Evolutionary conservation across 192 early-diverging fungal species (phyloP).

Genomic region (Irineochytrium annulatum): DNA sequence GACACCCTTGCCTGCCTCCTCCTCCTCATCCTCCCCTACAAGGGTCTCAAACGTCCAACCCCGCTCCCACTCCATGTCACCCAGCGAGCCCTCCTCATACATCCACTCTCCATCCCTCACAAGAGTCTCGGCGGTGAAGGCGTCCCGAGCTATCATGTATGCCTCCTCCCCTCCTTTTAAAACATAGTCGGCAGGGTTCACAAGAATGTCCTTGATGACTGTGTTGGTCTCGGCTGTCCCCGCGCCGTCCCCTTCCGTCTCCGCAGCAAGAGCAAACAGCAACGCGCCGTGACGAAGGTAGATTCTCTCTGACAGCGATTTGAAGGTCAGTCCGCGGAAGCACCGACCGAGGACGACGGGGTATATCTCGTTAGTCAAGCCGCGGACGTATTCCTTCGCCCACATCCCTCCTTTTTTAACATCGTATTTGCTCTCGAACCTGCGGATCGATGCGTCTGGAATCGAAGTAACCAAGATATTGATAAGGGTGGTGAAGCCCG

Average conservation of each 20-base stretch:
- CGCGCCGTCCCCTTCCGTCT: background rate
- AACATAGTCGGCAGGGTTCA: constrained; percentile 58
- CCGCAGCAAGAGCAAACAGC: constrained; percentile 47
- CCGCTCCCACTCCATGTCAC: background rate
- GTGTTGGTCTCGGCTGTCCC: background rate
- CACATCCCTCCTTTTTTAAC: constrained; percentile 25
- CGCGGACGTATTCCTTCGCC: constrained; percentile 59
- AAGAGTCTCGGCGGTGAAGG: constrained; percentile 16
- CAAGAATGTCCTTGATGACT: constrained; percentile 23
- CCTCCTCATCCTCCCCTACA: constrained; percentile 7
- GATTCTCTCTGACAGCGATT: constrained; percentile 49
- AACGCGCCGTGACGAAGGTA: constrained; percentile 55
- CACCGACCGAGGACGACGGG: constrained; percentile 42
- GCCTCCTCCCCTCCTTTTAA: constrained; percentile 59
- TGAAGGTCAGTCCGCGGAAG: constrained; percentile 50
- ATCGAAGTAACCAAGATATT: constrained; percentile 65
- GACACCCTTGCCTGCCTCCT: no score
- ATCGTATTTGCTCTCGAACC: constrained; percentile 34
- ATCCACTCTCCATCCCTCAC: constrained; percentile 10
- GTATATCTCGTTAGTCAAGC: constrained; percentile 65
- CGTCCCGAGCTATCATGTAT: constrained; percentile 44
- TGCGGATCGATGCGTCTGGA: constrained; percentile 34
- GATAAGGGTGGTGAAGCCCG: constrained; percentile 67
- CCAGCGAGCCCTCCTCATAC: background rate
- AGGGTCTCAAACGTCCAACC: background rate